Evolutionary conservation across 441 rosid species (phyloP), one percentile per base, ranked within the genome.

Genomic region (Mallotus japonicus): DNA sequence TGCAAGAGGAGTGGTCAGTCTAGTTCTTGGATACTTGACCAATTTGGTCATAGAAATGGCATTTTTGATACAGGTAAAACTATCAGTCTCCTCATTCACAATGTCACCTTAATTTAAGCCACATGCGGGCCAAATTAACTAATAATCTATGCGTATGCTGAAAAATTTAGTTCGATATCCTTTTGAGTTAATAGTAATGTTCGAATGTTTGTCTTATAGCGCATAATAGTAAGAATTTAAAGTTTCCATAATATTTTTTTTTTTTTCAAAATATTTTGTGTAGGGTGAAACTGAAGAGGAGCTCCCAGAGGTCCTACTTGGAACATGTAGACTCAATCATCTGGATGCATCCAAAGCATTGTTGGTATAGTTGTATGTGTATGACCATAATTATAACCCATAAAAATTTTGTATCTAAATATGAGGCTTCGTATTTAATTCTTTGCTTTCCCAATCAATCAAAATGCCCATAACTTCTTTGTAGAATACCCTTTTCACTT

Each of bases 11-110:
- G 98, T 93, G 50, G 84, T 86, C 60, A 91, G 83, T 78, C 94
- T 95, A 64, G 95, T 90, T 73, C 91, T 89, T 6, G 95, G 99
- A 32, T 91, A 93, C 71, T 85, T 95, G 19, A 93, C 78, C 87
- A 93, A 91, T 71, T 76, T 93, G 86, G 93, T 93, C 68, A 80
- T 91, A 24, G 99, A 93, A 86, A 84, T 93, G 97, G 98, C 99
- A 63, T 95, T 93, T 85, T 46, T 95, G 79, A 85, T 95, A 78
- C 95, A 95, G 92, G 99, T 90, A 81, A 68, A 16, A 47, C 0
- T 19, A 46, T 6, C 51, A 46, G 5, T 44, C 19, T 54, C n/a
- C 51, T 64, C 15, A 6, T 64, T 64, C 5, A 19, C 16, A 17
- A 15, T 62, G 11, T 17, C 20, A 17, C 57, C 12, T n/a, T 5